Base-by-base conservation (phyloP, 306 rosid genomes). In the Styphnolobium japonicum region DNA sequence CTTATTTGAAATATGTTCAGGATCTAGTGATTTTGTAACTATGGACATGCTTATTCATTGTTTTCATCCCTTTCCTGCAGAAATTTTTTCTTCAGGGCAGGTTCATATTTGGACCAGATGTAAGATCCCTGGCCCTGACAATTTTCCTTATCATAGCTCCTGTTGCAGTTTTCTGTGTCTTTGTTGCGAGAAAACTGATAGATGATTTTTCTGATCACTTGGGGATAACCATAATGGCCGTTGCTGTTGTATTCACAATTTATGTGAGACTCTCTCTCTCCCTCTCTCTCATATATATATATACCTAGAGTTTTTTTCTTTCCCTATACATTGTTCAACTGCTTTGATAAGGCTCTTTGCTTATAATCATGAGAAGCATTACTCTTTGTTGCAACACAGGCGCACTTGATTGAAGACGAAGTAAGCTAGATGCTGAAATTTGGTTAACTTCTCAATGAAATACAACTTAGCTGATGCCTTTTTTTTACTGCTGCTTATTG, bases 61-160 rank as follows among this genome's bases (percentile, higher is more conserved):
- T 22, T 84, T 37, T 65, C 31, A 8, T 56, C 25, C 40, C 66
- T 78, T 63, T 78, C 61, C 68, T 87, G 90, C 96, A 95, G 99
- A 95, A 90, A 85, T 95, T 95, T 82, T 88, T 93, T 29, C 92
- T 93, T 80, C 94, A 89, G 78, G 99, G 99, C 19, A 93, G 93
- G 88, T 90, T 95, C 84, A 87, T 95, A 80, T 95, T 95, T 46
- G 99, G 99, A 77, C 99, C 99, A n/a, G 99, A 95, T 90, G 97
- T 90, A 82, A 86, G 99, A 86, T 95, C 99, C 6, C 70, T 95
- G 92, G 87, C 77, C 29, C 84, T 95, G 87, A 95, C 99, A 22
- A 80, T 95, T 75, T 88, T 91, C 72, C 94, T 95, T 36, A 89
- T 95, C 39, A 92, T 95, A 83, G 98, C 93, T 60, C 99, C 99